A percentile compares a stretch with the other conserved stretches of the same genome.
Conservation (phyloP, 306 rosid species). For the Castanea sativa region DNA sequence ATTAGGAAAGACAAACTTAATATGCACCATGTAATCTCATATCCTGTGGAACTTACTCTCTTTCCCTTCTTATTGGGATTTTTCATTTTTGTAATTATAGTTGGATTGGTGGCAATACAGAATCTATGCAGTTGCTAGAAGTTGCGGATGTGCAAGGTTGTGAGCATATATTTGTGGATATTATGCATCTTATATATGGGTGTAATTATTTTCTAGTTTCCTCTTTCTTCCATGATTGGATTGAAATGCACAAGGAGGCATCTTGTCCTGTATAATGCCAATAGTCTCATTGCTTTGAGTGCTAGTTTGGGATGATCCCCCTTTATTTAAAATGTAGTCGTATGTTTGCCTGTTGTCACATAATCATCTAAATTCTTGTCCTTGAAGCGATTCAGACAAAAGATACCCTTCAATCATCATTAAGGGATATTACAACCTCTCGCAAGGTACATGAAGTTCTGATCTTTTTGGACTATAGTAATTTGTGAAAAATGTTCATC, state of each 20-base stretch:
- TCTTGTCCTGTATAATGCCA: not conserved
- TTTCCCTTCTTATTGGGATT: slow-evolving; percentile 20
- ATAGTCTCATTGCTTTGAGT: not conserved
- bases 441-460: not conserved
- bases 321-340: not conserved
- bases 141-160: not conserved
- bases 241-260: not conserved
- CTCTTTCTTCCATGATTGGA: not conserved
- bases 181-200: not conserved
- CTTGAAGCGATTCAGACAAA: not conserved
- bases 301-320: not conserved
- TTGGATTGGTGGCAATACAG: slow-evolving; percentile 16
- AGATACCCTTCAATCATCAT: not conserved
- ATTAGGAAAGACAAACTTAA: slow-evolving; percentile 12
- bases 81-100: slow-evolving; percentile 33
- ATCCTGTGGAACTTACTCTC: slow-evolving; percentile 13
- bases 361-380: not conserved
- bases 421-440: not conserved
- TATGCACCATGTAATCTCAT: slow-evolving; percentile 30
- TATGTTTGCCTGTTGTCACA: not conserved
- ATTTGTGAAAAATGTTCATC: not conserved
- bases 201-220: not conserved
- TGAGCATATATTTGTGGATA: not conserved
- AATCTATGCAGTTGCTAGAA: slow-evolving; percentile 22
- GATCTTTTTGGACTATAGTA: not conserved